Percentiles rank a stretch among this genome's conserved stretches.
Conservation (phyloP, 306 rosid genomes). For the Fragaria ananassa region DNA sequence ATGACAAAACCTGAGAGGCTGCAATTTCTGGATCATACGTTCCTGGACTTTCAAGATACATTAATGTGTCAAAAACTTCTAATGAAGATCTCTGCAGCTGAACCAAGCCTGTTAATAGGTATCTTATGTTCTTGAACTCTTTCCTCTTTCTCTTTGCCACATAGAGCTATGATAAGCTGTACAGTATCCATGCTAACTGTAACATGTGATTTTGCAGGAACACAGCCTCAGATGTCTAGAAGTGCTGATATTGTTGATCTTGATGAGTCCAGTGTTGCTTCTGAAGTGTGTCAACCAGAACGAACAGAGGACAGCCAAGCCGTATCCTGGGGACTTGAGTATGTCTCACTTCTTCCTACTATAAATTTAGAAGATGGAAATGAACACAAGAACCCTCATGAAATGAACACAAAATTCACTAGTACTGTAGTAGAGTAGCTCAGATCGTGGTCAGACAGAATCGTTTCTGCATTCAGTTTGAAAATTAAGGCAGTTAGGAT, state of each 20-base stretch:
- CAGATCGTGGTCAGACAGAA: neutral
- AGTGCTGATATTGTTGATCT: slow-evolving; percentile 11
- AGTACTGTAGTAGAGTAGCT: neutral
- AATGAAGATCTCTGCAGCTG: slow-evolving; percentile 30
- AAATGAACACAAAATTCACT: neutral
- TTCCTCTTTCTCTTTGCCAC: neutral
- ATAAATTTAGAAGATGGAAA: slow-evolving; percentile 16
- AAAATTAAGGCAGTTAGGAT: neutral
- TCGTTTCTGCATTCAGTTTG: neutral
- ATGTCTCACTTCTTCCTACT: slow-evolving; percentile 37
- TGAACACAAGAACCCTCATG: neutral
- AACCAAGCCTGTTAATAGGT: slow-evolving; percentile 36
- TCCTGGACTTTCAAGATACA: slow-evolving; percentile 74
- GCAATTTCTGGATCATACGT: slow-evolving; percentile 59
- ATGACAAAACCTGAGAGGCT: slow-evolving; percentile 61
- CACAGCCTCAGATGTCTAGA: slow-evolving; percentile 19
- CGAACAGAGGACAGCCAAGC: slow-evolving; percentile 31
- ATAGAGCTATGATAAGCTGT: neutral
- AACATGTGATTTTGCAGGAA: slow-evolving; percentile 33
- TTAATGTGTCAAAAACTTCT: slow-evolving; percentile 77
- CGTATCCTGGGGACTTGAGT: slow-evolving; percentile 37
- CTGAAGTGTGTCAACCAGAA: slow-evolving; percentile 50
- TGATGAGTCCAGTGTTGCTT: slow-evolving; percentile 32
- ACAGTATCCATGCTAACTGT: slow-evolving; percentile 13
- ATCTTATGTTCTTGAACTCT: slow-evolving; percentile 5